A percentile compares a stretch with the other conserved stretches of the same genome.
phyloP scores from a whole-genome alignment of 1,139 yeast species.

The Meyerozyma smithsonii region DNA sequence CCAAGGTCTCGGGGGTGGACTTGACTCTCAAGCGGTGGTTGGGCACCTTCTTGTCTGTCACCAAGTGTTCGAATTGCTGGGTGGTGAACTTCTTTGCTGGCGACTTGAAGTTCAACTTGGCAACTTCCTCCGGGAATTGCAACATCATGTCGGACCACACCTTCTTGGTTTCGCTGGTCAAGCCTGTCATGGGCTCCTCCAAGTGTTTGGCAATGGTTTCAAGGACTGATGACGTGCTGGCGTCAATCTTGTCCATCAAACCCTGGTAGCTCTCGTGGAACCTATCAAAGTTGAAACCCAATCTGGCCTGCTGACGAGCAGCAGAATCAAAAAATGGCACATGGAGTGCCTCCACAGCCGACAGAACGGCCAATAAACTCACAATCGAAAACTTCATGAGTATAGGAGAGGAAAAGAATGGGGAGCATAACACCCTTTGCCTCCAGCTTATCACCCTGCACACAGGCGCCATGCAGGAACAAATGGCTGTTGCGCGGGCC shows the following conservation, averaged over 20 bases:
- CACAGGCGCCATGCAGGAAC: not conserved
- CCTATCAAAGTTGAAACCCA: constrained; percentile 16
- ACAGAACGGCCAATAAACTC: constrained; percentile 21
- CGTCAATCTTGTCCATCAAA: constrained; percentile 14
- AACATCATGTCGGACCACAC: constrained; percentile 60
- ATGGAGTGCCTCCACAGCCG: constrained; percentile 25
- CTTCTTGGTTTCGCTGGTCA: constrained; percentile 45
- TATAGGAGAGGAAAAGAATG: not conserved
- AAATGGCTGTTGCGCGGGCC: not conserved
- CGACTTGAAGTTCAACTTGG: constrained; percentile 44
- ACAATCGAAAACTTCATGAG: constrained; percentile 9
- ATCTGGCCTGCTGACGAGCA: constrained; percentile 25
- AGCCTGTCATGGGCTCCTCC: constrained; percentile 42
- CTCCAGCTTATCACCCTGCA: constrained; percentile 2
- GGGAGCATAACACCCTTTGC: not conserved
- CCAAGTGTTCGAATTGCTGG: constrained; percentile 52
- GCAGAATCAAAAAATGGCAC: constrained; percentile 22
- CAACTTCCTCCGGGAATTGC: constrained; percentile 50
- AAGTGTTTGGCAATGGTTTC: constrained; percentile 33
- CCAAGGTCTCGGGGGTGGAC: constrained; percentile 54
- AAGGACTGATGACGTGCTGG: constrained; percentile 21
- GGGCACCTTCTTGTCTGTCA: constrained; percentile 40
- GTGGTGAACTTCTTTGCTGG: constrained; percentile 42
- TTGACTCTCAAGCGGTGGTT: constrained; percentile 61
- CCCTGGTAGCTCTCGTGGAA: constrained; percentile 13